phyloP scores from a whole-genome alignment of 441 rosid genomes.

The Metrosideros polymorpha region DNA sequence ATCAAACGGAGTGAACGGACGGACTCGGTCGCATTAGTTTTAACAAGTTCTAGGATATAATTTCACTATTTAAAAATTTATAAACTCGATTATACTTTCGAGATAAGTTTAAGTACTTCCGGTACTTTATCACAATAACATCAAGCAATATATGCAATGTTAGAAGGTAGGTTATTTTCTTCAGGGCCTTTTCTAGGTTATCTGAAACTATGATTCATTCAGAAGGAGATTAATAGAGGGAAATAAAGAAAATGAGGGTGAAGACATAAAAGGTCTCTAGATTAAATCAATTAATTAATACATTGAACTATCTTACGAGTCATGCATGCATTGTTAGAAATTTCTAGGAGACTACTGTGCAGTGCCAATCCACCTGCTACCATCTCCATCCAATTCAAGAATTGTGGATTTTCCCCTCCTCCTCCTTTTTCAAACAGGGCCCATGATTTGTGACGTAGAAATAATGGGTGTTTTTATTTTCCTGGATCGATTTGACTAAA shows the following conservation, averaged over 20 bases:
- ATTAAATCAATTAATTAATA: neutral
- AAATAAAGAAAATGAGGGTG: neutral
- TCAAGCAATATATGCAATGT: neutral
- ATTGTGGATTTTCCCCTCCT: neutral
- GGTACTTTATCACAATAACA: neutral
- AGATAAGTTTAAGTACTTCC: rapidly evolving
- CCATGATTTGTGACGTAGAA: neutral
- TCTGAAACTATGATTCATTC: neutral
- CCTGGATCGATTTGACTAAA: too few relatives aligned
- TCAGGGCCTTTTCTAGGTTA: neutral
- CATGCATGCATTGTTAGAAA: neutral
- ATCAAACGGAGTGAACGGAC: rapidly evolving
- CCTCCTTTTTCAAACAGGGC: neutral
- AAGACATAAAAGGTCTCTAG: neutral
- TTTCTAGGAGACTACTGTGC: neutral
- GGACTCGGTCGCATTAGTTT: neutral
- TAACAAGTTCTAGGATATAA: neutral
- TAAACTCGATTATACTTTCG: neutral
- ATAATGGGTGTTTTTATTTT: too few relatives aligned
- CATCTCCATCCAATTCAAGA: neutral
- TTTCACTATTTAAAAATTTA: neutral
- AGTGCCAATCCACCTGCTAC: neutral
- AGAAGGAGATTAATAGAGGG: neutral
- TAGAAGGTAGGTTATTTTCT: neutral
- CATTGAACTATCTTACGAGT: neutral